phyloP scores from a whole-genome alignment of 768 basidiomycete genomes.

The Lyophyllum atratum region DNA sequence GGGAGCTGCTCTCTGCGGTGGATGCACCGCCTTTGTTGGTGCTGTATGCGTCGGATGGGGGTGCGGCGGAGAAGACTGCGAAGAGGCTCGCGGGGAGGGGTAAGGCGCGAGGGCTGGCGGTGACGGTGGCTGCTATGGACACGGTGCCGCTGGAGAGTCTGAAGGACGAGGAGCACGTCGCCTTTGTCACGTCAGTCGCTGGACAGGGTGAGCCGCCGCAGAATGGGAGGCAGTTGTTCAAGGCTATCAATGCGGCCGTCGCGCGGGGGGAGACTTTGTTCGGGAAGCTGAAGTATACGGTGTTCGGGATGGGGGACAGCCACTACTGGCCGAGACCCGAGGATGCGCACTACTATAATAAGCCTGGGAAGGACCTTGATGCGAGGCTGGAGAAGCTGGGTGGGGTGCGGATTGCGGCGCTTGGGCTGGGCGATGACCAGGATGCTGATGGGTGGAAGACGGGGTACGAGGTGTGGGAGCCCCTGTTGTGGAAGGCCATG shows the following conservation, averaged over 20 bases:
- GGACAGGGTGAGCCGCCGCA: conserved; percentile 98
- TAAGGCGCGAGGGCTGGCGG: conserved; percentile 80
- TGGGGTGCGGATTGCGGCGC: conserved; percentile 66
- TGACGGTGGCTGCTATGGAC: conserved; percentile 77
- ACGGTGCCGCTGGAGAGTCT: conserved; percentile 77
- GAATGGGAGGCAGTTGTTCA: conserved; percentile 90
- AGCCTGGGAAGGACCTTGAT: conserved; percentile 90
- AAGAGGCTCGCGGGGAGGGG: conserved; percentile 84
- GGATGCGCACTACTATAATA: conserved; percentile 99
- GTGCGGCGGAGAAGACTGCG: conserved; percentile 93
- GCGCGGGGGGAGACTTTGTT: conserved; percentile 61
- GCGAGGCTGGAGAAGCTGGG: conserved; percentile 77
- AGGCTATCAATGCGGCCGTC: conserved; percentile 72
- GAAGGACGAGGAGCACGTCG: conserved; percentile 58
- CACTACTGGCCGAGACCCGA: conserved; percentile 99
- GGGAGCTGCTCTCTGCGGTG: conserved; percentile 77
- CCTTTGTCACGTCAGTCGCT: conserved; percentile 88
- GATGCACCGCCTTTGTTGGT: conserved; percentile 89
- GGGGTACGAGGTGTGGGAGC: conserved; percentile 97
- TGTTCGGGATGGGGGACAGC: conserved; percentile 96
- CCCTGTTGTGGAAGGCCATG: conserved; percentile 88
- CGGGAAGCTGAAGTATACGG: conserved; percentile 69
- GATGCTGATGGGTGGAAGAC: conserved; percentile 96
- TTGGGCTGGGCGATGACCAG: conserved; percentile 96
- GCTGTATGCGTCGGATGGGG: conserved; percentile 95